Percentiles rank a stretch among this genome's conserved stretches.
These are phyloP conservation scores for Daldinia caldariorum DNA, from an alignment of 495 filamentous ascomycete species.

Conservation along the genomic window DNA sequence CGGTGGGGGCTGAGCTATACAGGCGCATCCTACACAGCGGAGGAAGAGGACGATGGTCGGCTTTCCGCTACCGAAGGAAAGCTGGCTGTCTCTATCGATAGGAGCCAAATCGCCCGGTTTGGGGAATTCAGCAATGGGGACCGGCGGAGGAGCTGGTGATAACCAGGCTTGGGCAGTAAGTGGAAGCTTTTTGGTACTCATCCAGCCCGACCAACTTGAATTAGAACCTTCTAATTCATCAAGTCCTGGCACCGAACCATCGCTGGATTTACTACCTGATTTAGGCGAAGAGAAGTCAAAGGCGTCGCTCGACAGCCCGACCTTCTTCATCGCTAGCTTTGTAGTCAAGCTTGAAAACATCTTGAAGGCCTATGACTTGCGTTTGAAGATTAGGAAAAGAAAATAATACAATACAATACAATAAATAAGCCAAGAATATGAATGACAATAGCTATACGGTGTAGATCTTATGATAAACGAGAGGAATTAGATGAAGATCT, in stretches of 20 bases:
- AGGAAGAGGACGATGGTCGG: conserved; percentile 62
- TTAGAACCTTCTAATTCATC: conserved; percentile 47
- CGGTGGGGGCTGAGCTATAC: conserved; percentile 41
- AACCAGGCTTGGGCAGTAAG: conserved; percentile 59
- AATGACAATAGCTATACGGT: conserved; percentile 8
- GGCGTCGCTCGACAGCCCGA: conserved; percentile 53
- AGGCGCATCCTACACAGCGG: conserved; percentile 66
- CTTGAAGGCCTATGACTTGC: conserved; percentile 19
- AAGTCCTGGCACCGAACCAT: conserved; percentile 34
- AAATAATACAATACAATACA: conserved; percentile 8
- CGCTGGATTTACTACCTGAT: conserved; percentile 43
- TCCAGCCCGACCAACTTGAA: conserved; percentile 50
- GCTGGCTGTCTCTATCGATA: conserved; percentile 54
- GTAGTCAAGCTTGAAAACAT: conserved; percentile 62
- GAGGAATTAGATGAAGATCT: conserved; percentile 4
- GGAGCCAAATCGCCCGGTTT: conserved; percentile 61
- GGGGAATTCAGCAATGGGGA: conserved; percentile 55
- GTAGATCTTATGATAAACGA: conserved; percentile 14
- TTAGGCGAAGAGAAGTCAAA: conserved; percentile 50
- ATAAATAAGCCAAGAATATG: conserved; percentile 1
- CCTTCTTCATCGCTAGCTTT: conserved; percentile 59
- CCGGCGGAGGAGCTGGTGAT: conserved; percentile 56
- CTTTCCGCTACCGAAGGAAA: conserved; percentile 51
- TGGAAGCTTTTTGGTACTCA: conserved; percentile 55
- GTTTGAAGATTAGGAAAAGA: conserved; percentile 8